These are phyloP conservation scores for Ilyonectria robusta DNA, from an alignment of 2,329 filamentous ascomycete species.

Conservation along the genomic window DNA sequence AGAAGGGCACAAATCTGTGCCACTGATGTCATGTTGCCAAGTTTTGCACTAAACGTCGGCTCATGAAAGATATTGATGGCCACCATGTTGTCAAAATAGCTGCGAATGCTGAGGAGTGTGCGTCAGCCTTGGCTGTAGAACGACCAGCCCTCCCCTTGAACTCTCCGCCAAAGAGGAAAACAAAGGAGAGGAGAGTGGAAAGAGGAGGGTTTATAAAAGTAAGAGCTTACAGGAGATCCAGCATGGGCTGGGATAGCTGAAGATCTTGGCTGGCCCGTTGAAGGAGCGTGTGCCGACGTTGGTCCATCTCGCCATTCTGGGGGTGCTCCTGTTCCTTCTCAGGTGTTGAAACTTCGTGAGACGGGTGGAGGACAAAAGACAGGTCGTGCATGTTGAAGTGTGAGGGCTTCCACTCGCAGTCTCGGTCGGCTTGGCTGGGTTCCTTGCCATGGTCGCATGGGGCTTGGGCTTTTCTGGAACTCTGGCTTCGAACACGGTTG, in stretches of 20 bases:
- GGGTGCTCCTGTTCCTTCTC: neutral
- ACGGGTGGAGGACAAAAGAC: constrained; percentile 23
- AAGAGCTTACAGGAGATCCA: constrained; percentile 1
- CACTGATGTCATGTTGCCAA: constrained; percentile 36
- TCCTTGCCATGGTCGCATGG: too few relatives aligned
- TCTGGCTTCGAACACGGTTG: too few relatives aligned
- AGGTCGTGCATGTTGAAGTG: constrained; percentile 5
- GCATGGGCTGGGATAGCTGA: neutral
- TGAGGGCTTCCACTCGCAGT: neutral
- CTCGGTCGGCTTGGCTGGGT: too few relatives aligned
- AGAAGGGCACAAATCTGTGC: constrained; percentile 45
- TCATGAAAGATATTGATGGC: constrained; percentile 51
- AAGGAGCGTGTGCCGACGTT: neutral
- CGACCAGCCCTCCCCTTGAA: too few relatives aligned
- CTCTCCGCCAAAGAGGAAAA: too few relatives aligned
- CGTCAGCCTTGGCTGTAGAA: too few relatives aligned
- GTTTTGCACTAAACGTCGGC: constrained; percentile 44
- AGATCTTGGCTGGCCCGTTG: neutral
- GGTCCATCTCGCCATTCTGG: neutral
- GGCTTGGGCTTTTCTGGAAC: too few relatives aligned
- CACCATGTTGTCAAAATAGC: constrained; percentile 51
- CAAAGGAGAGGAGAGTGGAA: too few relatives aligned
- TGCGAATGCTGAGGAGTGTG: constrained; percentile 27
- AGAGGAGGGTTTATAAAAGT: neutral
- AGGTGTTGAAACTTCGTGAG: constrained; percentile 12